Percentiles rank a stretch among this genome's conserved stretches.
Conservation (phyloP, 805 yeast species). For the Hanseniaspora singularis region DNA sequence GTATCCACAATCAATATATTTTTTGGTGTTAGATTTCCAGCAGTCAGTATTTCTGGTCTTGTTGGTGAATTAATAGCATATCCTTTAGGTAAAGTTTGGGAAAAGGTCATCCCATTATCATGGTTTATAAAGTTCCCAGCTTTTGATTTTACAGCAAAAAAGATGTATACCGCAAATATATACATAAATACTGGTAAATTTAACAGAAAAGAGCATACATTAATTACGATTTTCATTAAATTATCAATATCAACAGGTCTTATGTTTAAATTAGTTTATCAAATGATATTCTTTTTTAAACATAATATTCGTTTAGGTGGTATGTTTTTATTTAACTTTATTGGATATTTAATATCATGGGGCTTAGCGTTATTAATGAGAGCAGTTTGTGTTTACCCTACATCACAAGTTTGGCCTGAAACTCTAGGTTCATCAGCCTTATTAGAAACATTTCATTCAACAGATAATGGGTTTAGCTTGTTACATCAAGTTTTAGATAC, state of each 20-base stretch:
- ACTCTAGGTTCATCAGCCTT: slow-evolving; percentile 40
- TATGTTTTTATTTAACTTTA: slow-evolving; percentile 38
- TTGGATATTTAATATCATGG: slow-evolving; percentile 55
- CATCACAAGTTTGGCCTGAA: slow-evolving; percentile 62
- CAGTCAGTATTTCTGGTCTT: slow-evolving; percentile 38
- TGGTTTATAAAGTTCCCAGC: slow-evolving; percentile 23
- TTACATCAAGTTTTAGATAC: slow-evolving; percentile 16
- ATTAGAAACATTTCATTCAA: slow-evolving; percentile 19
- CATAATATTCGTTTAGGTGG: slow-evolving; percentile 42
- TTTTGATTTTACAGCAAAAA: slow-evolving; percentile 15
- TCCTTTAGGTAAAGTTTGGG: slow-evolving; percentile 48
- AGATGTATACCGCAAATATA: slow-evolving; percentile 15
- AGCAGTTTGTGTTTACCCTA: slow-evolving; percentile 48
- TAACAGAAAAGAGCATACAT: slow-evolving; percentile 51
- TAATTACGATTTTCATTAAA: slow-evolving; percentile 42
- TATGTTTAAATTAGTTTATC: slow-evolving; percentile 36
- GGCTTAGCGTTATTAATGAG: slow-evolving; percentile 55
- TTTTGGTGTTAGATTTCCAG: slow-evolving; percentile 47
- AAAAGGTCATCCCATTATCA: slow-evolving; percentile 27
- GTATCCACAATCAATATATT: slow-evolving; percentile 49
- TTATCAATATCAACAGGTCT: slow-evolving; percentile 32
- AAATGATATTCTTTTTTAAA: slow-evolving; percentile 39
- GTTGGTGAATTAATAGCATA: slow-evolving; percentile 50
- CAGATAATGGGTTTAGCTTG: slow-evolving; percentile 14
- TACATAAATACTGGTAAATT: slow-evolving; percentile 49